phyloP scores from a whole-genome alignment of 139 green algal species.

The Micractinium sp. region DNA sequence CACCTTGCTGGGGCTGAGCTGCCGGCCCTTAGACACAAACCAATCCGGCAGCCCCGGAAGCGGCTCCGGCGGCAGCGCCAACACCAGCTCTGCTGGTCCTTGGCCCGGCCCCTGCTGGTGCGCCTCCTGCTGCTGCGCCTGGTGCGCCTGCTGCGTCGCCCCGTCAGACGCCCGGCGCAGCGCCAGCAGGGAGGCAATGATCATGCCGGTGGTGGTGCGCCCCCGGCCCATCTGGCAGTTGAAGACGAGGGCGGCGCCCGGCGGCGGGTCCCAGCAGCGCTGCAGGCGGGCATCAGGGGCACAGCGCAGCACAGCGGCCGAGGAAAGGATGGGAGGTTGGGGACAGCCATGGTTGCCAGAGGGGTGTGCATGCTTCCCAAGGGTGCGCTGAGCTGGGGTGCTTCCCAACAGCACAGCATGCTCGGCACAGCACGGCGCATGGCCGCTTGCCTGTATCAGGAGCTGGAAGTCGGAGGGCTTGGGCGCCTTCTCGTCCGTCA shows the following conservation, averaged over 20 bases:
- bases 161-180: constrained; percentile 54
- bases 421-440: too few relatives aligned
- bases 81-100: too few relatives aligned
- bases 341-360: background rate
- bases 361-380: too few relatives aligned
- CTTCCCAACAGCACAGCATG: background rate
- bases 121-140: background rate
- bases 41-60: constrained; percentile 53
- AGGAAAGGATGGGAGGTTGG: background rate
- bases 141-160: too few relatives aligned
- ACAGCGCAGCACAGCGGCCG: background rate
- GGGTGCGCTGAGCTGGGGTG: background rate
- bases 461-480: constrained; percentile 79
- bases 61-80: constrained; percentile 35
- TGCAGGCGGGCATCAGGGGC: constrained; percentile 28
- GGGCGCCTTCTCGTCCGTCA: constrained; percentile 97
- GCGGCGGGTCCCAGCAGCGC: constrained; percentile 67
- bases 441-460: constrained; percentile 38
- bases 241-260: constrained; percentile 85
- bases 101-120: background rate
- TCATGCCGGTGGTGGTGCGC: constrained; percentile 93
- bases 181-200: constrained; percentile 88
- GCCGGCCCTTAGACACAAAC: constrained; percentile 32
- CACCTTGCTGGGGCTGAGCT: constrained; percentile 28
- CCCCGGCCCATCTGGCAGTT: constrained; percentile 98